Conservation (phyloP, 129 eudicot species). For the Pseudognaphalium luteoalbum region DNA sequence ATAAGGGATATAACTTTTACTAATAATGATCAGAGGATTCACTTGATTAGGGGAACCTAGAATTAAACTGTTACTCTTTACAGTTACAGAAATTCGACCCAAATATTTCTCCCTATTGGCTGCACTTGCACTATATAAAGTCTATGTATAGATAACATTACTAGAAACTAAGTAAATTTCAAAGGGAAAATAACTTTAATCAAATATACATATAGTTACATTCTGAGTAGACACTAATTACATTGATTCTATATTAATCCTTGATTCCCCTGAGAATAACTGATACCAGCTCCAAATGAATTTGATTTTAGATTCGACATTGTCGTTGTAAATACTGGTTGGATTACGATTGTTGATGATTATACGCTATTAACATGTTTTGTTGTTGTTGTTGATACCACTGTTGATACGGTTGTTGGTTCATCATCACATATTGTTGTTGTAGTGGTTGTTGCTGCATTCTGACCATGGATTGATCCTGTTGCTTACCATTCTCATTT, state of each 20-base stretch:
- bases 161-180: no score
- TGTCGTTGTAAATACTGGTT: constrained; percentile 43
- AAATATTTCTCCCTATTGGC: no score
- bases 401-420: constrained; percentile 44
- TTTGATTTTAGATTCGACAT: constrained; percentile 29
- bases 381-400: constrained; percentile 45
- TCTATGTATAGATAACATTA: no score
- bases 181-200: no score
- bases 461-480: constrained; percentile 45
- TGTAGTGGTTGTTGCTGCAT: constrained; percentile 46
- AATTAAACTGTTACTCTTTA: no score
- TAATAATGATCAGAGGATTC: no score
- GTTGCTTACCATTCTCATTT: constrained; percentile 39
- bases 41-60: no score
- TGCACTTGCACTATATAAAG: no score
- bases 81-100: no score
- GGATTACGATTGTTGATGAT: constrained; percentile 23
- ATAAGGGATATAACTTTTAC: no score
- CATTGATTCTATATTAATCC: constrained; percentile 40
- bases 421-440: constrained; percentile 40
- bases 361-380: constrained; percentile 27
- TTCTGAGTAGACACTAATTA: constrained; percentile 1
- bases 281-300: constrained; percentile 59
- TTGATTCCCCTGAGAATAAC: constrained; percentile 46
- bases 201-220: background rate